These are phyloP conservation scores for Ogataea philodendri DNA, from an alignment of 805 yeast genomes.

Conservation along the genomic window DNA sequence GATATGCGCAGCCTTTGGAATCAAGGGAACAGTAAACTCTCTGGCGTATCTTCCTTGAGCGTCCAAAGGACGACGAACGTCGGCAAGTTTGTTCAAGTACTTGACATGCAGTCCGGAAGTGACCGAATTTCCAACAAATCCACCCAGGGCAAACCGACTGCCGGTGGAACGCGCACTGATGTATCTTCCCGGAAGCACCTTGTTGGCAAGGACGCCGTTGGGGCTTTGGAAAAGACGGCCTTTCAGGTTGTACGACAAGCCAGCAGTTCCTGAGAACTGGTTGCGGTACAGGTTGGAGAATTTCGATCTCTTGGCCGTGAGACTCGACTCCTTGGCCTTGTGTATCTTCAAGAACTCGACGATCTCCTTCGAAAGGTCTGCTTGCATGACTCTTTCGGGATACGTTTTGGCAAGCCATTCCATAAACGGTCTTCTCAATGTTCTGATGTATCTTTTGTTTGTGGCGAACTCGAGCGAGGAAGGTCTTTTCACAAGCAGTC, in stretches of 20 bases:
- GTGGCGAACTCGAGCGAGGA: conserved; percentile 21
- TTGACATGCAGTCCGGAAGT: conserved; percentile 27
- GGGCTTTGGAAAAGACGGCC: conserved; percentile 73
- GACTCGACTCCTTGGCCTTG: conserved; percentile 13
- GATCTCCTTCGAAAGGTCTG: conserved; percentile 38
- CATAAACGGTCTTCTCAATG: conserved; percentile 51
- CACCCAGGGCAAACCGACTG: conserved; percentile 58
- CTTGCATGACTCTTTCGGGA: conserved; percentile 40
- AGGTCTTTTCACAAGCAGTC: conserved; percentile 24
- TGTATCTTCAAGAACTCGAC: conserved; percentile 39
- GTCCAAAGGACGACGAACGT: conserved; percentile 24
- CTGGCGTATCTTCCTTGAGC: conserved; percentile 28
- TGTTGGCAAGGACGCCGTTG: conserved; percentile 54
- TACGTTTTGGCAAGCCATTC: conserved; percentile 51
- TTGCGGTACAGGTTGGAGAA: conserved; percentile 24
- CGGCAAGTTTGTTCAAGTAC: conserved; percentile 20
- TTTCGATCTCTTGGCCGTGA: conserved; percentile 1
- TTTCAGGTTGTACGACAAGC: conserved; percentile 63
- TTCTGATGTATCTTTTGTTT: conserved; percentile 41
- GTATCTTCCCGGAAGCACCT: conserved; percentile 68
- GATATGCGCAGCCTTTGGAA: conserved; percentile 28
- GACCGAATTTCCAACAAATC: conserved; percentile 32
- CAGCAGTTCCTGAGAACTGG: conserved; percentile 62
- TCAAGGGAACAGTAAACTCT: conserved; percentile 30
- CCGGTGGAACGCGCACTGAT: conserved; percentile 42